These are phyloP conservation scores for Sporothrix schenckii DNA, from an alignment of 2,329 filamentous ascomycete species.

Conservation along the genomic window DNA sequence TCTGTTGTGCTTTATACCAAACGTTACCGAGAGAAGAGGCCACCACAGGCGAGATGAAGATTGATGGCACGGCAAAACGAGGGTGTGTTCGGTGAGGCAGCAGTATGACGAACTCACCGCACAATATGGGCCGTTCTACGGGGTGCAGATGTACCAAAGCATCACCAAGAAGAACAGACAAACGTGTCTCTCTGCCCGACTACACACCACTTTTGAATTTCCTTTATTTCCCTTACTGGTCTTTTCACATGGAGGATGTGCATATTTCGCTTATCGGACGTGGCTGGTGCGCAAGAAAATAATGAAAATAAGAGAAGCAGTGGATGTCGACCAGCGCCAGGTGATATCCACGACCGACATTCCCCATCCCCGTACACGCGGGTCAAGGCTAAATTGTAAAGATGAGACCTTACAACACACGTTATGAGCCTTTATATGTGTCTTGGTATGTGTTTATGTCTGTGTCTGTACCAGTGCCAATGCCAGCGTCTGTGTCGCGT, in stretches of 20 bases:
- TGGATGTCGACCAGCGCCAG: background rate
- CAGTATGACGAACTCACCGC: background rate
- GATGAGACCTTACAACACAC: background rate
- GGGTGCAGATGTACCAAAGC: no score
- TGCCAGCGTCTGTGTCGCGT: no score
- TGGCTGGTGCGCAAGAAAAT: background rate
- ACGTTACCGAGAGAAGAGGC: background rate
- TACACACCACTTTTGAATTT: no score
- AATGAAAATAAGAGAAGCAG: background rate
- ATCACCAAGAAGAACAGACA: background rate
- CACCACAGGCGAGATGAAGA: constrained; percentile 12
- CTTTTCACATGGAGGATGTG: no score
- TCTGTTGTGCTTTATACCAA: constrained; percentile 14
- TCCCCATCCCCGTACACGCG: background rate
- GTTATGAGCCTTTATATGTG: background rate
- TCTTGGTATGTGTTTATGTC: no score
- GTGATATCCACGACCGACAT: background rate
- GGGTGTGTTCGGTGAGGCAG: background rate
- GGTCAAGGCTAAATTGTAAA: constrained; percentile 14
- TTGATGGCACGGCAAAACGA: background rate
- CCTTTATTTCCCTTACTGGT: no score
- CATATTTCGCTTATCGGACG: background rate
- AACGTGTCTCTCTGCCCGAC: background rate
- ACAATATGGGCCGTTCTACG: no score
- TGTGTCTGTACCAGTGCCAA: no score